Base-by-base conservation (phyloP, 352 stramenopile genomes). In the Globisporangium cystogenes region DNA sequence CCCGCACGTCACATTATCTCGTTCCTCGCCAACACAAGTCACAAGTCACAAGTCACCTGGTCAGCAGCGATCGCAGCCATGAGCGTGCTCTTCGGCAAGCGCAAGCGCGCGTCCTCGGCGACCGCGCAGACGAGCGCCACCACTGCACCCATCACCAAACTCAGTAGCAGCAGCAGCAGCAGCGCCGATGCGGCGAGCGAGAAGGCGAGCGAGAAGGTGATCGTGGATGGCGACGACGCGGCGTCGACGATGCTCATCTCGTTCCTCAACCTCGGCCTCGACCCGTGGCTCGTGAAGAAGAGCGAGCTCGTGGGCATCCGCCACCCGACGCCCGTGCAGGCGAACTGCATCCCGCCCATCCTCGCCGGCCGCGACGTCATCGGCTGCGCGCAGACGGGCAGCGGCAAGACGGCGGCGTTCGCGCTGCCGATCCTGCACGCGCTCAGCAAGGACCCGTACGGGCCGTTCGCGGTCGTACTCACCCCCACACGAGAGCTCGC, bases 351-450 rank as follows among this genome's bases (percentile, higher is more conserved):
- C 53, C 93, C 94, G 29, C 73, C 81, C 24, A 90, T 97, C 18
- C 68, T 99, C 12, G 72, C 83, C 18, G 96, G 96, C 37, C 76
- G 93, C 44, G 97, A 99, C 68, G 87, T 99, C 57, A 99, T 99
- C 58, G 97, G 96, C 15, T 68, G 98, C 68, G 80, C 97, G 59
- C 75, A 99, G 89, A 98, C 98, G 44, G 79, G 95, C 14, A 96
- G 82, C 0, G 95, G 95, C 26, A 99, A 98, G 67, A 98, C 96
- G 0, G 95, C 88, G 26, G 95, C 93, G 31, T 98, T 98, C 53
- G 80, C 96, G 40, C 84, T 98, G 50, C 93, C 94, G 14, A 95
- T 98, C 48, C 70, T 98, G 40, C 89, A 98, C 67, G 80, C 74
- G 44, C 64, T 99, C 48, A 67, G 98, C 53, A 81, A 95, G 57